Conservation (phyloP, 2,329 filamentous ascomycete genomes). For the Aureobasidium sp. region DNA sequence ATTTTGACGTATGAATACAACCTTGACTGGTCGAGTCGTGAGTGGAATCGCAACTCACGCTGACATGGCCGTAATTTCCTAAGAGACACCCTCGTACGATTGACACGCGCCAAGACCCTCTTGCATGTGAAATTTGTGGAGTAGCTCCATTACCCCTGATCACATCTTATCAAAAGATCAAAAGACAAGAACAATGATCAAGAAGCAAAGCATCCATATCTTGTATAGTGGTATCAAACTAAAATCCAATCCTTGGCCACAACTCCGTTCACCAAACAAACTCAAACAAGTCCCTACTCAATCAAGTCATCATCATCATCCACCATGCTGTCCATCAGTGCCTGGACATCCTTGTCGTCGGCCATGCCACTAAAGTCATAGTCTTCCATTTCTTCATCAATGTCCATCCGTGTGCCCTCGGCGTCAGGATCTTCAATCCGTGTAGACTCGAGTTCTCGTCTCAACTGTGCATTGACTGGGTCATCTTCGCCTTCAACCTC, state of each 20-base stretch:
- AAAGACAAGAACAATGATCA: not conserved
- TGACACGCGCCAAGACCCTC: not conserved
- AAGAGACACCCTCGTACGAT: slow-evolving; percentile 4
- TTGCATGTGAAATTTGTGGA: slow-evolving; percentile 13
- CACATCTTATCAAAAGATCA: not conserved
- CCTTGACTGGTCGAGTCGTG: not conserved
- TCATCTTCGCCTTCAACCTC: slow-evolving; percentile 16
- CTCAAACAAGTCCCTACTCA: not conserved
- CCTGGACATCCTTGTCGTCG: slow-evolving; percentile 18
- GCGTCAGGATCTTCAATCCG: slow-evolving; percentile 16
- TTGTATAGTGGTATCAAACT: slow-evolving; percentile 11
- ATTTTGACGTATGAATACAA: not conserved
- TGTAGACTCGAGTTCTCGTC: slow-evolving; percentile 17
- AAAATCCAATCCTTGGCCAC: not conserved
- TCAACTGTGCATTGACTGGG: slow-evolving; percentile 16
- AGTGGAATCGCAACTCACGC: not conserved
- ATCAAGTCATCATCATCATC: slow-evolving; percentile 19
- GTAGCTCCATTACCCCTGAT: slow-evolving; percentile 1
- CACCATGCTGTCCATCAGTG: slow-evolving; percentile 18
- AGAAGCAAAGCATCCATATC: not conserved
- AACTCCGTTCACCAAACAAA: not conserved
- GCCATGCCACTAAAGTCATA: slow-evolving; percentile 18
- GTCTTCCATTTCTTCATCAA: slow-evolving; percentile 15
- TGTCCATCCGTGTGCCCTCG: slow-evolving; percentile 17
- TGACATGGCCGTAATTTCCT: not conserved